Base-by-base conservation (phyloP, 108 stramenopile species). In the Licmophora abbreviata region DNA sequence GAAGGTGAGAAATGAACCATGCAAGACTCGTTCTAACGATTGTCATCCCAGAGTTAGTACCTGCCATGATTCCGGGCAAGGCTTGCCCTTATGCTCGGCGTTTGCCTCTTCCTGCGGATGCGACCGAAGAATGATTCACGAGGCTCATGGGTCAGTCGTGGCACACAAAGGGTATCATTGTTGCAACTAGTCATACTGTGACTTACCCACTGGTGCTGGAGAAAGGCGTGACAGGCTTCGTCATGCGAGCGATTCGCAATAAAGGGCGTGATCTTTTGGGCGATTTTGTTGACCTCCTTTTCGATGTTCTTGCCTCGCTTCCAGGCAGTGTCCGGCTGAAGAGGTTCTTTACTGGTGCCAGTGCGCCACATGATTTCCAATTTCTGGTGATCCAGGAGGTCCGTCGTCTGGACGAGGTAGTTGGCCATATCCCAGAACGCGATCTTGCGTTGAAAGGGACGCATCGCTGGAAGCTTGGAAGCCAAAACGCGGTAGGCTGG, bases 361-460 rank as follows among this genome's bases (percentile, higher is more conserved):
- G 81, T 83, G 22, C 81, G 58, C 61, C 71, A 83, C 69, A 83
- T 63, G 34, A 83, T 64, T 57, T 78, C 76, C 11, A 57, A 54
- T 26, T 44, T 51, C 25, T 71, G 67, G 29, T 66, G 57, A 6
- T 53, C 64, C 3, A 70, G 29, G 17, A 74, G 69, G 21, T 61
- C 66, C 14, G 63, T 29, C 1, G 48, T 31, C 2, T 71, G 51
- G 29, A 73, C 17, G 22, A 82, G 46, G 18, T 51, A 63, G 4
- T 52, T 47, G 12, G 70, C 69, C 35, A 74, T 74, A 45, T 71
- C 76, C 24, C 54, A 54, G 9, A 74, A 65, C 20, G 76, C 81
- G 10, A 64, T 35, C 34, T 75, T 77, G 21, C 73, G 51, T 53
- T 82, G 76, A 51, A 82, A 77, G 27, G 81, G 81, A 29, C 69